Evolutionary conservation across 331 rosid genomes (phyloP).

Genomic region (Prunus yedoensis): DNA sequence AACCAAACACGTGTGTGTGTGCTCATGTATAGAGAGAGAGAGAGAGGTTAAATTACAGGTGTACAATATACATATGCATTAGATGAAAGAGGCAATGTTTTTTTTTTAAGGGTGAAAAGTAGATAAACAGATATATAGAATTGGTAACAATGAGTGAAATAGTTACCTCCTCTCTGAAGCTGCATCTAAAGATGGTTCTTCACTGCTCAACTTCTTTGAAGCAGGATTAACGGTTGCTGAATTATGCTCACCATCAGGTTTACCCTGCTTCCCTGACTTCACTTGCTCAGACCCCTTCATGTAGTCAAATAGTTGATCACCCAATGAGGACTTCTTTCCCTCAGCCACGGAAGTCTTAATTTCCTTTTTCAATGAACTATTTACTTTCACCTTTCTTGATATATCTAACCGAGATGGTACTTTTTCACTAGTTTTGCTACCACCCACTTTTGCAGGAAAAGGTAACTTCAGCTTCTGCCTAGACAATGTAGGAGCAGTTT

Average conservation of each 20-base stretch:
- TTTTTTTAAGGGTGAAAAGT: too few relatives aligned
- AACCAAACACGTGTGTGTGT: background rate
- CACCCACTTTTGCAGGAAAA: slow-evolving; percentile 25
- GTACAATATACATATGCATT: background rate
- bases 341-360: slow-evolving; percentile 24
- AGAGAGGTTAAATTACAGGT: background rate
- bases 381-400: slow-evolving; percentile 36
- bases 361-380: slow-evolving; percentile 26
- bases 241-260: slow-evolving; percentile 27
- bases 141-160: slow-evolving; percentile 13
- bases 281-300: slow-evolving; percentile 30
- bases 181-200: slow-evolving; percentile 47
- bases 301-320: slow-evolving; percentile 29
- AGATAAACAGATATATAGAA: slow-evolving; percentile 6
- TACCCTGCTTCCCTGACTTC: slow-evolving; percentile 35
- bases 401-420: slow-evolving; percentile 34
- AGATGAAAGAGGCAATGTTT: background rate
- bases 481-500: slow-evolving; percentile 25
- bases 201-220: slow-evolving; percentile 28
- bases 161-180: slow-evolving; percentile 71
- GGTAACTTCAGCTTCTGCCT: slow-evolving; percentile 38
- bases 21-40: background rate
- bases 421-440: slow-evolving; percentile 33
- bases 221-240: slow-evolving; percentile 19
- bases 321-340: slow-evolving; percentile 42